phyloP scores from a whole-genome alignment of 306 rosid species.

The Pterocarpus santalinus region DNA sequence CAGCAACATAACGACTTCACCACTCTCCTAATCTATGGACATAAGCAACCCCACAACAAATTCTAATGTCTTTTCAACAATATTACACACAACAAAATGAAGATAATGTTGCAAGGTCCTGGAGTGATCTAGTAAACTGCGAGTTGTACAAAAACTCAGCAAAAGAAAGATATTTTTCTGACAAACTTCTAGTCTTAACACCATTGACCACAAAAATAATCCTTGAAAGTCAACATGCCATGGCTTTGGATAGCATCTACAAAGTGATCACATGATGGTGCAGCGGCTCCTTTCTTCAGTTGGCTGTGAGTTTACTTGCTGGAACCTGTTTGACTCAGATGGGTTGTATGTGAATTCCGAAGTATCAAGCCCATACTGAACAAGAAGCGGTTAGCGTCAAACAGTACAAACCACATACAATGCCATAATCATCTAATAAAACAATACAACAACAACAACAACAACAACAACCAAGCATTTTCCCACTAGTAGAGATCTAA shows the following conservation, averaged over 20 bases:
- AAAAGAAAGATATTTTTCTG: slow-evolving; percentile 39
- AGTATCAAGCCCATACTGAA: slow-evolving; percentile 98
- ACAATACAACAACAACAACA: neutral
- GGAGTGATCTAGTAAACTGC: slow-evolving; percentile 49
- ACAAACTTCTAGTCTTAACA: slow-evolving; percentile 44
- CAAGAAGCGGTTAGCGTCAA: slow-evolving; percentile 28
- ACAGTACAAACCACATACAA: slow-evolving; percentile 30
- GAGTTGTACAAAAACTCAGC: slow-evolving; percentile 56
- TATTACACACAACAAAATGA: slow-evolving; percentile 42
- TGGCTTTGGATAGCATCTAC: slow-evolving; percentile 32
- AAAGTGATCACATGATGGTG: slow-evolving; percentile 74
- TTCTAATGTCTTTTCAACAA: slow-evolving; percentile 28
- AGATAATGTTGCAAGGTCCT: slow-evolving; percentile 44
- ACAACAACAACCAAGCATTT: too few species aligned
- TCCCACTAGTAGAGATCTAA: neutral
- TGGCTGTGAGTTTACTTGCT: slow-evolving; percentile 79
- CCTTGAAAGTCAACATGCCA: slow-evolving; percentile 40
- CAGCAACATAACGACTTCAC: slow-evolving; percentile 22
- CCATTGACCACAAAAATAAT: slow-evolving; percentile 36
- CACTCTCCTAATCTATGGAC: slow-evolving; percentile 32
- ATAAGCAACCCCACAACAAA: slow-evolving; percentile 18
- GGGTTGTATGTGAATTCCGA: slow-evolving; percentile 96
- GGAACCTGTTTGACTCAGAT: slow-evolving; percentile 79
- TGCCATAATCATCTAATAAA: slow-evolving; percentile 42
- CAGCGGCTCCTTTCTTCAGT: slow-evolving; percentile 93